A percentile compares a stretch with the other conserved stretches of the same genome.
phyloP scores from a whole-genome alignment of 1,284 basidiomycete species.

The Malassezia sp. region DNA sequence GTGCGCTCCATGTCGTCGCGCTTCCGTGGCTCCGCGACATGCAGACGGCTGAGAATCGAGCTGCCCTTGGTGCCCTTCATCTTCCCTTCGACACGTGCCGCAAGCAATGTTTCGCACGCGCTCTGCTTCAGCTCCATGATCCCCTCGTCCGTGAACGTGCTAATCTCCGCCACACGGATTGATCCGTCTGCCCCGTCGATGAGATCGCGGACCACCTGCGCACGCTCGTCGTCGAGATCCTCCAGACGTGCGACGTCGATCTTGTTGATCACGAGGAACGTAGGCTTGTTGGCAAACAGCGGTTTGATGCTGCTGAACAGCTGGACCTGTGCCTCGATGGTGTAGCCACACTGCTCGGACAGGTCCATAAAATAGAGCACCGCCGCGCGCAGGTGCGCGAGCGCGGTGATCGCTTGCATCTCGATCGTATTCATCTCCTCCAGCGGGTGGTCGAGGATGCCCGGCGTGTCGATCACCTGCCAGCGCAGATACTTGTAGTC shows the following conservation, averaged over 20 bases:
- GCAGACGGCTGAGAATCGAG: conserved; percentile 41
- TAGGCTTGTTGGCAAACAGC: conserved; percentile 45
- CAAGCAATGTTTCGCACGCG: conserved; percentile 42
- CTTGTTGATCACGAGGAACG: conserved; percentile 45
- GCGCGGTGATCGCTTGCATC: conserved; percentile 47
- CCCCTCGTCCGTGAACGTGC: conserved; percentile 45
- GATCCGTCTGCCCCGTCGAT: conserved; percentile 36
- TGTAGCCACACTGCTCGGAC: conserved; percentile 45
- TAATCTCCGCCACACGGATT: conserved; percentile 38
- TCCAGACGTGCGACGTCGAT: conserved; percentile 33
- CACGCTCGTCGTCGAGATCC: conserved; percentile 35
- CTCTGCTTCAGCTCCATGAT: conserved; percentile 41
- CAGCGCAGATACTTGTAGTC: conserved; percentile 47
- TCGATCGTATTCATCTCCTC: conserved; percentile 48
- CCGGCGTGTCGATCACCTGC: conserved; percentile 46
- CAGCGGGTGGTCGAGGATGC: conserved; percentile 45
- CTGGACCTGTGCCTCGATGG: conserved; percentile 44
- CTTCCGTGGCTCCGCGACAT: conserved; percentile 39
- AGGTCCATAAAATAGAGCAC: conserved; percentile 47
- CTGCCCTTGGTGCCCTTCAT: conserved; percentile 41
- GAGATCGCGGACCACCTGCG: conserved; percentile 31
- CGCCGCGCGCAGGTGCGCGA: conserved; percentile 43
- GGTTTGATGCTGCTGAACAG: conserved; percentile 47
- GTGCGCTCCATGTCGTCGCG: conserved; percentile 38
- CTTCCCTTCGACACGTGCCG: conserved; percentile 41